Conservation (phyloP, 352 stramenopile species). For the Globisporangium paddicum region DNA sequence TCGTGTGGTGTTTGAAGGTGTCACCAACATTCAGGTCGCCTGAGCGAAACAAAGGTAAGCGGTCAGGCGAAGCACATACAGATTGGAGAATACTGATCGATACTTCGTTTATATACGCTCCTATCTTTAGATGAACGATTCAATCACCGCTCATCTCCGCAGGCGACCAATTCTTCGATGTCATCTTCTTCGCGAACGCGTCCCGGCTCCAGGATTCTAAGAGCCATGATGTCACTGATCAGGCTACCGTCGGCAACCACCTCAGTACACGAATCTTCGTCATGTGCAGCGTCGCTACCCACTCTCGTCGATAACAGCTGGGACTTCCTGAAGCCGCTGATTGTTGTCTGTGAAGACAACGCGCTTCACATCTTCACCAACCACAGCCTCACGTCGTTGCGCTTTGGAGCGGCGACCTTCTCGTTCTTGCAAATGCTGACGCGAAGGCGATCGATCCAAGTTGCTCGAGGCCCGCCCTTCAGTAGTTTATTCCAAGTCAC, state of each 20-base stretch:
- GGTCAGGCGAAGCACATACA: not conserved
- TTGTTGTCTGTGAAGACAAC: not conserved
- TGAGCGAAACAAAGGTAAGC: not conserved
- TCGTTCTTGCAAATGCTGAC: not conserved
- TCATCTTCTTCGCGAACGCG: not conserved
- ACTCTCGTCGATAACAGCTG: not conserved
- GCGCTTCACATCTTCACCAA: not conserved
- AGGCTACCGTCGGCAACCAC: not conserved
- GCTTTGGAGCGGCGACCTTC: not conserved
- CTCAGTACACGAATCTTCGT: not conserved
- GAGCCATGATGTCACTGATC: not conserved
- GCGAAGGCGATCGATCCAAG: not conserved
- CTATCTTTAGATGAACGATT: not conserved
- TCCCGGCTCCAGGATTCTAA: not conserved
- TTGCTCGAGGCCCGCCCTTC: not conserved
- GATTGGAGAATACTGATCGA: not conserved
- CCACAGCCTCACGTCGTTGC: not conserved
- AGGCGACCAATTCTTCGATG: not conserved
- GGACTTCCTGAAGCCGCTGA: not conserved
- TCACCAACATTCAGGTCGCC: not conserved
- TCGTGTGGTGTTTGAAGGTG: not conserved
- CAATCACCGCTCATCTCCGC: not conserved
- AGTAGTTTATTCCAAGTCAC: not conserved
- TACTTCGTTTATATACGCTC: conserved; percentile 1
- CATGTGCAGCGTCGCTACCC: not conserved